Conservation (phyloP, 2,329 filamentous ascomycete genomes). For the Nectriaceae sp. region DNA sequence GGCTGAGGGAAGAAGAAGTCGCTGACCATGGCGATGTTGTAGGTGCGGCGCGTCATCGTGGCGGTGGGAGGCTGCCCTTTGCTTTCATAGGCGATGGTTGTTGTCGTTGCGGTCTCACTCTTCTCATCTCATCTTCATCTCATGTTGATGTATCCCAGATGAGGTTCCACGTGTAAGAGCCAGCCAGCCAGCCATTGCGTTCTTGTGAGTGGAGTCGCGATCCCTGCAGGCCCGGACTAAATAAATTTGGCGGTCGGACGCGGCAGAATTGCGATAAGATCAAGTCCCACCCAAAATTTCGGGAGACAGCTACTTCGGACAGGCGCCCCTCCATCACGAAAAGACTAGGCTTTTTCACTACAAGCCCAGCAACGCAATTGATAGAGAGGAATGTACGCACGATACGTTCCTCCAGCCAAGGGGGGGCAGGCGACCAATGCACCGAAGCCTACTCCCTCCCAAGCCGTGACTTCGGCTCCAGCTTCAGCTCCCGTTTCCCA, state of each 20-base stretch:
- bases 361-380: no score
- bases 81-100: no score
- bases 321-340: slow-evolving; percentile 13
- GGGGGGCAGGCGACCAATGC: slow-evolving; percentile 3
- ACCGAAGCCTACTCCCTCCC: background rate
- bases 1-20: slow-evolving; percentile 99
- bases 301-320: slow-evolving; percentile 3
- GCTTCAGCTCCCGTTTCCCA: background rate
- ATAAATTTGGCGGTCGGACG: slow-evolving; percentile 35
- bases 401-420: slow-evolving; percentile 43
- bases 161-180: slow-evolving; percentile 21
- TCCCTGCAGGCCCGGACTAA: background rate
- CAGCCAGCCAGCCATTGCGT: no score
- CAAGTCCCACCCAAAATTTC: slow-evolving; percentile 37
- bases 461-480: background rate
- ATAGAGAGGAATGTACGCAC: slow-evolving; percentile 39
- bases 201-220: no score
- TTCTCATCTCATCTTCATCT: slow-evolving; percentile 12
- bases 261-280: slow-evolving; percentile 42
- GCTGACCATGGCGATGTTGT: slow-evolving; percentile 88
- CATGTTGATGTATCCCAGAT: slow-evolving; percentile 2
- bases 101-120: slow-evolving; percentile 3
- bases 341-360: no score
- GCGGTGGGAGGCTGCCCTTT: slow-evolving; percentile 20
- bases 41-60: slow-evolving; percentile 57